phyloP scores from a whole-genome alignment of 306 rosid species.

The Fragaria vesca region DNA sequence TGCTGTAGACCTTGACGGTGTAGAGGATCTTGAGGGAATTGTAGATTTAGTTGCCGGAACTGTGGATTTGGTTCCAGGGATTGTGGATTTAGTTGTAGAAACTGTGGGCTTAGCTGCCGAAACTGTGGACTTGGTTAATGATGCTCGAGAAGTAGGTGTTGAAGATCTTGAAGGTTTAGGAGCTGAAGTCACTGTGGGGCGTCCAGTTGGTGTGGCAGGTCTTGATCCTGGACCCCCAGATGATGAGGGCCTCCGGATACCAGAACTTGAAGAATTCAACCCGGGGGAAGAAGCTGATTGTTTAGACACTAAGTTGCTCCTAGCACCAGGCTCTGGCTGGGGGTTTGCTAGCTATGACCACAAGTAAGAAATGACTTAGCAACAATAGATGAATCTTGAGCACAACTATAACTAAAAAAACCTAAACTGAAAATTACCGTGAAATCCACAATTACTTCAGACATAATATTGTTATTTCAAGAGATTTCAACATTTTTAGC shows the following conservation, averaged over 20 bases:
- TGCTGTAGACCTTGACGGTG: conserved; percentile 72
- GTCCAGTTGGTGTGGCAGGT: conserved; percentile 82
- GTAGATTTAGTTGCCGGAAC: conserved; percentile 49
- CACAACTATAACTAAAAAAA: conserved; percentile 18
- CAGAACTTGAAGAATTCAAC: conserved; percentile 64
- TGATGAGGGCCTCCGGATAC: conserved; percentile 77
- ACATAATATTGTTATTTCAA: conserved; percentile 9
- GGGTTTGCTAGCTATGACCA: conserved; percentile 70
- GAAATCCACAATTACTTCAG: conserved; percentile 10
- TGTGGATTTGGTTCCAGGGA: conserved; percentile 39
- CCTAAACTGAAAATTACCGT: not conserved
- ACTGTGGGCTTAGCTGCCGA: conserved; percentile 46
- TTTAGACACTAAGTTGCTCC: conserved; percentile 58
- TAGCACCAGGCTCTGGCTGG: conserved; percentile 59
- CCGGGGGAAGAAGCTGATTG: conserved; percentile 73
- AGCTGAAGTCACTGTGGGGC: conserved; percentile 51
- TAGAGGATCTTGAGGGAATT: conserved; percentile 69
- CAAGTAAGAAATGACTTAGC: conserved; percentile 34
- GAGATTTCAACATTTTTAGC: not conserved
- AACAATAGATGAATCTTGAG: conserved; percentile 19
- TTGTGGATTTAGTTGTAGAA: conserved; percentile 39
- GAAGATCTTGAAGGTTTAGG: conserved; percentile 79
- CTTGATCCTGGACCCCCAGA: conserved; percentile 92
- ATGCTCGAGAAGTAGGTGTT: conserved; percentile 81
- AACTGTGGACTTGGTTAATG: conserved; percentile 50